These are phyloP conservation scores for Agaricus blazei DNA, from an alignment of 768 basidiomycete species.

Conservation along the genomic window DNA sequence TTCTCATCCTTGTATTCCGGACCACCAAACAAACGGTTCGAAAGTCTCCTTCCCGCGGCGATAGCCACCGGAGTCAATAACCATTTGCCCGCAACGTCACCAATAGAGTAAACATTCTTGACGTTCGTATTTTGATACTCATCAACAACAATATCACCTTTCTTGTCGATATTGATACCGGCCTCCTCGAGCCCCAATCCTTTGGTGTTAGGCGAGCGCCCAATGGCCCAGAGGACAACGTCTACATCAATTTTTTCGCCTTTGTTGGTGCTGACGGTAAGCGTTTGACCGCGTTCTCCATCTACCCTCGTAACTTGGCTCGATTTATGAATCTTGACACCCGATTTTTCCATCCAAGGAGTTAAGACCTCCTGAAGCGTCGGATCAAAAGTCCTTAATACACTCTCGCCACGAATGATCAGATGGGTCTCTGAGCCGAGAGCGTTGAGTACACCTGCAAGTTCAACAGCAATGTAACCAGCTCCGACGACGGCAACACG, in stretches of 20 bases:
- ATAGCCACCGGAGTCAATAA: constrained; percentile 96
- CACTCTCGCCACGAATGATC: constrained; percentile 84
- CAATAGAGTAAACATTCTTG: constrained; percentile 72
- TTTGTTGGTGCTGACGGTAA: constrained; percentile 72
- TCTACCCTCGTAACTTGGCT: constrained; percentile 74
- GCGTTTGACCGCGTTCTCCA: constrained; percentile 61
- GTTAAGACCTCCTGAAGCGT: constrained; percentile 78
- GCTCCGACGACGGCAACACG: constrained; percentile 94
- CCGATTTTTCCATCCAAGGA: constrained; percentile 91
- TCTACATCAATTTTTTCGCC: constrained; percentile 85
- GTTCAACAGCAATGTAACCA: constrained; percentile 96
- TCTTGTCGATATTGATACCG: constrained; percentile 69
- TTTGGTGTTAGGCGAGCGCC: constrained; percentile 77
- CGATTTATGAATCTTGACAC: constrained; percentile 81
- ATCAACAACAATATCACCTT: constrained; percentile 86
- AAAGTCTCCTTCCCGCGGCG: constrained; percentile 84
- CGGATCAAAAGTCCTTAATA: constrained; percentile 92
- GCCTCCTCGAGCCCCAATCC: constrained; percentile 72
- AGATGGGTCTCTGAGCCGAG: constrained; percentile 91
- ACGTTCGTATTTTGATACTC: constrained; percentile 85
- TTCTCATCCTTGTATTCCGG: constrained; percentile 84
- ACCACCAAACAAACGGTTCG: constrained; percentile 88
- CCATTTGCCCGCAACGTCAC: constrained; percentile 91
- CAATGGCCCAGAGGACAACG: constrained; percentile 90
- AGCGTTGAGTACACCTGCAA: constrained; percentile 90